Evolutionary conservation across 495 filamentous ascomycete species (phyloP).

Genomic region (Neurospora sp.): DNA sequence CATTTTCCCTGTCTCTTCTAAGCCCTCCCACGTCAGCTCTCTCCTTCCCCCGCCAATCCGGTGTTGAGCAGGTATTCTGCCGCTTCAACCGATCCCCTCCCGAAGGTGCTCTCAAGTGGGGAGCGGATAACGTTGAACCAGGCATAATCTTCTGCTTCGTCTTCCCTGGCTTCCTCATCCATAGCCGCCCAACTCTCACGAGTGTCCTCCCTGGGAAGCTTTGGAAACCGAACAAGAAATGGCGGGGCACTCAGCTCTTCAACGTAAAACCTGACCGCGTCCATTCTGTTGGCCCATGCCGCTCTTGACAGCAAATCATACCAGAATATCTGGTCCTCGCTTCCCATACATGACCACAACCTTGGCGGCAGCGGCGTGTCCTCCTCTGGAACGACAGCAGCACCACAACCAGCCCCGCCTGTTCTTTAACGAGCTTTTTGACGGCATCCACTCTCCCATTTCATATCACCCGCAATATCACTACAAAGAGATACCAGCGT

Average conservation of each 20-base stretch:
- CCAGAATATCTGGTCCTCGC: not conserved
- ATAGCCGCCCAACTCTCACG: not conserved
- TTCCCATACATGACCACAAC: not conserved
- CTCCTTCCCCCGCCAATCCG: not conserved
- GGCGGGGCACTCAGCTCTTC: not conserved
- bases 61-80: not conserved
- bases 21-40: not conserved
- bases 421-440: not conserved
- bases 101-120: not conserved
- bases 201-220: not conserved
- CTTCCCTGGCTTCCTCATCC: not conserved
- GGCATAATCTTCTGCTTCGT: not conserved
- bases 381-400: not conserved
- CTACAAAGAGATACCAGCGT: not conserved
- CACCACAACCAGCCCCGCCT: not conserved
- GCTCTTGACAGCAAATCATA: not conserved
- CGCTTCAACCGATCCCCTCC: not conserved
- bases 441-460: not conserved
- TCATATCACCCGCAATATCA: not conserved
- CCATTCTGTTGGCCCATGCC: not conserved
- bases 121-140: not conserved
- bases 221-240: not conserved
- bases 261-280: not conserved
- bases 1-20: not conserved
- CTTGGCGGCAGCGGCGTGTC: not conserved